Evolutionary conservation across 2,329 filamentous ascomycete genomes (phyloP), one percentile per base, ranked within the genome.

Genomic region (Fusarium sp.): DNA sequence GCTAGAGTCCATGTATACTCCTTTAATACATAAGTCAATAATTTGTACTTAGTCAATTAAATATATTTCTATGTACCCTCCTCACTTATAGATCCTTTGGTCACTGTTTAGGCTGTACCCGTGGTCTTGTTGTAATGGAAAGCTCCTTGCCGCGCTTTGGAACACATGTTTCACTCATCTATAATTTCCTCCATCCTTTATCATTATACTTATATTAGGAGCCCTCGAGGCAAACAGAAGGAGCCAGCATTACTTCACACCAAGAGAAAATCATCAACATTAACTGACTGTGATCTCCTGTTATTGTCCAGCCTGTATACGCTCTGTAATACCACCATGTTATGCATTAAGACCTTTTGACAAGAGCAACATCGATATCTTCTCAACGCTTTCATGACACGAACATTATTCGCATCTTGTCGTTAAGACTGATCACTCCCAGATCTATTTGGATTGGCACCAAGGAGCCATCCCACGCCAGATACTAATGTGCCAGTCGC

Each of bases 391-490:
- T 33, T 21, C 17, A 13, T 37, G 6, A 37, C 11, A 5, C 17
- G 6, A 14, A 21, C 19, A 21, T 37, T 14, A 21, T 37, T 37
- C 11, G 19, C 8, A 21, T 21, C 11, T 37, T 13, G 10, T 37
- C 19, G 37, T 42, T 61, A n/a, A 53, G 49, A 8, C 39, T 66
- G 52, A 19, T 52, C 48, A 23, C 50, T 36, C 35, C 49, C 45
- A 38, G 58, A 53, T 37, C 72, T 67, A 35, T 62, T 71, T 1
- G 71, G 65, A 51, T 74, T 76, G n/a, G 86, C 87, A 7, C 85
- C 85, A 55, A 90, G 82, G 42, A 90, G 72, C 88, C 88, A 90
- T 0, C 88, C 87, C 21, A 90, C 84, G 15, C 88, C 85, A 38
- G 84, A 86, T 3, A 88, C 87, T 42, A 90, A 72, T 2, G 86